Conservation (phyloP, 805 yeast species). For the Cephaloascus albidus region DNA sequence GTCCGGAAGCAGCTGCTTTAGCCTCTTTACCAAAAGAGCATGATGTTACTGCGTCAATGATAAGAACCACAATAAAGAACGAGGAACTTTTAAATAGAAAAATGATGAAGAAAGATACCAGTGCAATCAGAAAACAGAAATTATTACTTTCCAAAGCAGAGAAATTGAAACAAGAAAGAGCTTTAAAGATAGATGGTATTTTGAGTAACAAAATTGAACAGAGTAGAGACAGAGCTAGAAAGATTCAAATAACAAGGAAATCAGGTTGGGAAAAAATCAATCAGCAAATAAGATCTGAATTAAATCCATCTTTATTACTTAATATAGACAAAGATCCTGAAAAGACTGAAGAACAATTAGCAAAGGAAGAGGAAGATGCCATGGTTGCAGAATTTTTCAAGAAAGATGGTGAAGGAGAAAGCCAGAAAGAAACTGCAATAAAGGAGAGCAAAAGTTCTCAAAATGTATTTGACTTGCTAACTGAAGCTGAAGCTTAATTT, state of each 20-base stretch:
- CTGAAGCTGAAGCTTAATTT: slow-evolving; percentile 22
- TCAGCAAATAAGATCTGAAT: slow-evolving; percentile 27
- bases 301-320: slow-evolving; percentile 2
- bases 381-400: slow-evolving; percentile 21
- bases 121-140: slow-evolving; percentile 12
- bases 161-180: slow-evolving; percentile 33
- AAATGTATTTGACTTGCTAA: slow-evolving; percentile 27
- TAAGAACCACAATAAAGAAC: slow-evolving; percentile 58
- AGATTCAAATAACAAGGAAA: slow-evolving; percentile 53
- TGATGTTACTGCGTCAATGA: slow-evolving; percentile 53
- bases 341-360: slow-evolving; percentile 13
- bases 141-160: slow-evolving; percentile 5
- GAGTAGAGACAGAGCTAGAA: slow-evolving; percentile 55
- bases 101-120: slow-evolving; percentile 24
- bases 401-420: slow-evolving; percentile 4
- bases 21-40: slow-evolving; percentile 47
- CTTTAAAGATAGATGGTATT: slow-evolving; percentile 42
- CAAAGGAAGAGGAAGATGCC: slow-evolving; percentile 25
- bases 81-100: slow-evolving; percentile 53
- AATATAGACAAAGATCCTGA: slow-evolving; percentile 3
- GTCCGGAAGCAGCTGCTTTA: slow-evolving; percentile 35
- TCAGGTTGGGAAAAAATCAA: slow-evolving; percentile 69
- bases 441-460: slow-evolving; percentile 2
- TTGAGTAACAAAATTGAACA: slow-evolving; percentile 54
- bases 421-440: slow-evolving; percentile 2